Conservation (phyloP, 176 grass and related monocot genomes). For the Musa itinerans region DNA sequence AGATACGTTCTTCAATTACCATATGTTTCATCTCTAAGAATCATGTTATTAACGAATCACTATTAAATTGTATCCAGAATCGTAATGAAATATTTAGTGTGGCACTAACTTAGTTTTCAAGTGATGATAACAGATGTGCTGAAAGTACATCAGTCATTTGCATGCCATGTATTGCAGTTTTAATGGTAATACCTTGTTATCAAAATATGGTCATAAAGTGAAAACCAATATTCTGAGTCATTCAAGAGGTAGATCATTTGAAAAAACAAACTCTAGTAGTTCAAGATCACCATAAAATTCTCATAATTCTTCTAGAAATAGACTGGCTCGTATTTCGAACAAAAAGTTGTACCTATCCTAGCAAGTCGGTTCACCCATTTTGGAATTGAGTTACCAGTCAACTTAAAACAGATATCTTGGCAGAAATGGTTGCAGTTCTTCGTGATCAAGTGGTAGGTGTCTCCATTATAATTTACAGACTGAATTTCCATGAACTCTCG, state of each 20-base stretch:
- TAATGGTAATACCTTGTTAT: not conserved
- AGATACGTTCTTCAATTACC: no score
- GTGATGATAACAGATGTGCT: no score
- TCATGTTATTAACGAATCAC: no score
- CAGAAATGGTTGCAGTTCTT: conserved; percentile 99
- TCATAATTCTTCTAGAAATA: not conserved
- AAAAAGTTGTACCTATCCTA: conserved; percentile 62
- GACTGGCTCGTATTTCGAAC: not conserved
- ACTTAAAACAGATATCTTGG: conserved; percentile 90
- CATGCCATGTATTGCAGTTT: not conserved
- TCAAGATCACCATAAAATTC: not conserved
- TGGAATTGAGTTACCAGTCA: conserved; percentile 75
- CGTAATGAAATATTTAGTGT: no score
- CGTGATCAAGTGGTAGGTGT: conserved; percentile 87
- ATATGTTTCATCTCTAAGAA: no score
- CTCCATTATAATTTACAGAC: conserved; percentile 81
- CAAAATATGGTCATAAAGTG: not conserved
- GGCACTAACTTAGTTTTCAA: no score
- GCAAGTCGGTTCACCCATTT: conserved; percentile 98
- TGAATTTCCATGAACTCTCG: conserved; percentile 93
- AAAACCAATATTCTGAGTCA: not conserved
- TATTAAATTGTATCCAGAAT: no score
- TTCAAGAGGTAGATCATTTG: not conserved
- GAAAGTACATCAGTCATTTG: no score
- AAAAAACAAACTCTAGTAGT: not conserved